Percentiles rank a stretch among this genome's conserved stretches.
Conservation (phyloP, 352 stramenopile genomes). For the Pseudoperonospora humuli region DNA sequence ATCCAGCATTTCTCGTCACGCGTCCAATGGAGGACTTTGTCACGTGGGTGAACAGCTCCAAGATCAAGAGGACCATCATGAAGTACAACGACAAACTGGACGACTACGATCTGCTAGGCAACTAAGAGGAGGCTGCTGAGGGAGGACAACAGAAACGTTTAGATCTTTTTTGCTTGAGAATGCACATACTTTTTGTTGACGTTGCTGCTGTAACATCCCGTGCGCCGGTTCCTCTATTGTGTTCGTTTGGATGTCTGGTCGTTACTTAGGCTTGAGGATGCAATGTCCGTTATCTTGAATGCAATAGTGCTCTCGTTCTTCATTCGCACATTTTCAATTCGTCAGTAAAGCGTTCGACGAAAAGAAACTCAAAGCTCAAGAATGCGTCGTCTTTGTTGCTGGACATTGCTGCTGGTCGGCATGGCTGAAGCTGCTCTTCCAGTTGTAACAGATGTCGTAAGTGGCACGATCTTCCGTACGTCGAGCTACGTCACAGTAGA, state of each 20-base stretch:
- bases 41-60: conserved; percentile 97
- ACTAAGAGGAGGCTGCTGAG: conserved; percentile 46
- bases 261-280: too few relatives aligned
- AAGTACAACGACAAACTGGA: conserved; percentile 99
- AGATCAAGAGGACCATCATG: conserved; percentile 96
- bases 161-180: conserved; percentile 9
- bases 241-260: too few relatives aligned
- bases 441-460: conserved; percentile 38
- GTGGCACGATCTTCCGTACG: conserved; percentile 53
- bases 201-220: not conserved
- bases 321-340: too few relatives aligned
- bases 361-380: too few relatives aligned
- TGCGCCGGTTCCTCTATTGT: too few relatives aligned
- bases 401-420: too few relatives aligned
- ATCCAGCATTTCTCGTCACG: conserved; percentile 96
- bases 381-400: too few relatives aligned
- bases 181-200: conserved; percentile 12
- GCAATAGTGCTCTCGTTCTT: too few relatives aligned
- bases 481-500: too few relatives aligned
- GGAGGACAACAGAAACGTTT: not conserved
- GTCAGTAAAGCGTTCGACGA: too few relatives aligned
- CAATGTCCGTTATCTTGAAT: too few relatives aligned
- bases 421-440: conserved; percentile 11
- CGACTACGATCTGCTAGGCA: conserved; percentile 98
- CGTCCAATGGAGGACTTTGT: conserved; percentile 99